Base-by-base conservation (phyloP, 768 basidiomycete genomes). In the Mrakia gelida region DNA sequence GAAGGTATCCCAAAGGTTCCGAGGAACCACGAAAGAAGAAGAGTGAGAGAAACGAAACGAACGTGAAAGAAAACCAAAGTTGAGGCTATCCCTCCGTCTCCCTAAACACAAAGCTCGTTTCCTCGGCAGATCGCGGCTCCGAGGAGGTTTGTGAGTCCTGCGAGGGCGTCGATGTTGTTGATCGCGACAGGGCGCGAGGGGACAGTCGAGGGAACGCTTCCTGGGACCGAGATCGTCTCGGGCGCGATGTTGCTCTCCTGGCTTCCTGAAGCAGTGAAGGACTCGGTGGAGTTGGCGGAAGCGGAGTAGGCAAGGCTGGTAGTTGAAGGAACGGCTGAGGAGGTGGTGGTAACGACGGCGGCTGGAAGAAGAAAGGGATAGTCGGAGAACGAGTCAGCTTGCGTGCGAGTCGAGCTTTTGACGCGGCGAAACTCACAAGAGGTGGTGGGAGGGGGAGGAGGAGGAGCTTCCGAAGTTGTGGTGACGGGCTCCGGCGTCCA, bases 131-230 rank as follows among this genome's bases (percentile, higher is more conserved):
- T 41, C 18, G 41, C 41, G 41, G 18, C 38, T 26, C 67, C 67
- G 21, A 70, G 38, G 0, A 32, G 76, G 80, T 62, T 75, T 81
- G 78, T 80, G 75, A 70, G 81, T 76, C 78, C 54, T 77, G 45
- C 70, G 77, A 54, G 45, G 62, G 80, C 73, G 71, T 80, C 30
- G 79, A 80, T 56, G 76, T 77, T 8, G 84, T 76, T n/a, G 85
- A 83, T 23, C 79, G 71, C 26, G 56, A 43, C 21, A 18, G 71
- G 41, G 21, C 18, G 67, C 1, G 34, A 70, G 16, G 23, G 32
- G 1, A 13, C 21, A 1, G 49, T 52, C 49, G 38, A 34, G 67
- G 26, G 34, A 70, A 16, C 38, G 65, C 32, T 67, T 21, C 32
- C 30, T 3, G 67, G 32, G 67, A 43, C 34, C 11, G 67, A 70